Conservation (phyloP, 345 rosid species). For the Clarkia xantiana region DNA sequence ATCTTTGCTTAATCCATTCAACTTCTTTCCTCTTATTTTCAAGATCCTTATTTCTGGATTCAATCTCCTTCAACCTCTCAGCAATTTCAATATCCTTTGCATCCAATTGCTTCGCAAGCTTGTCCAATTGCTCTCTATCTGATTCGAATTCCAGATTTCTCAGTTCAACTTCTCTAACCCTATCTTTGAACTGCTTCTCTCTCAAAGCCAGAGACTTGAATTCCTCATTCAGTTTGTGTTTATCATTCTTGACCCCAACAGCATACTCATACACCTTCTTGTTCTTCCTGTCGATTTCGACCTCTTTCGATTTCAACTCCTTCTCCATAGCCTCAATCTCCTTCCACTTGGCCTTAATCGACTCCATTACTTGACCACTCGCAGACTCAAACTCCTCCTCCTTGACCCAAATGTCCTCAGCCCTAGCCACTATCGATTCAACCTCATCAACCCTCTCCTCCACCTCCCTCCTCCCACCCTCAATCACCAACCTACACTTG, state of each 20-base stretch:
- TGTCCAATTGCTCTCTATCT: conserved; percentile 10
- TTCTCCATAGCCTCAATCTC: conserved; percentile 8
- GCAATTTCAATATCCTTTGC: conserved; percentile 13
- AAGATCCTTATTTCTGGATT: conserved; percentile 10
- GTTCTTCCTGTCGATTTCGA: conserved; percentile 11
- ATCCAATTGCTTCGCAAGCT: conserved; percentile 7
- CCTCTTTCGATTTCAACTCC: conserved; percentile 9
- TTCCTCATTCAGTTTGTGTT: background rate
- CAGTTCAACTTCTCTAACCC: conserved; percentile 9
- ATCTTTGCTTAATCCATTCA: conserved; percentile 14
- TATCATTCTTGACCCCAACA: conserved; percentile 3
- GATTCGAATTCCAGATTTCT: conserved; percentile 12
- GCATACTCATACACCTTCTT: conserved; percentile 7
- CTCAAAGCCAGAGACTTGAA: conserved; percentile 6
- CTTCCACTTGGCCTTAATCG: conserved; percentile 4
- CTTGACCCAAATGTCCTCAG: conserved; percentile 5
- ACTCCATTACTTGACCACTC: background rate
- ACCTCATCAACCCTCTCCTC: conserved; percentile 6
- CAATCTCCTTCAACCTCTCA: conserved; percentile 8
- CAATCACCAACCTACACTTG: conserved; percentile 4
- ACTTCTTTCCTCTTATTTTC: conserved; percentile 9
- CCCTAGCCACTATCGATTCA: background rate
- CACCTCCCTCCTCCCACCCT: conserved; percentile 7
- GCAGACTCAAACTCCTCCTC: conserved; percentile 10
- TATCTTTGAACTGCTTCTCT: conserved; percentile 13